A percentile compares a stretch with the other conserved stretches of the same genome.
These are phyloP conservation scores for Lichtheimia ramosa DNA, from an alignment of 371 early-diverging fungal genomes.

Conservation along the genomic window DNA sequence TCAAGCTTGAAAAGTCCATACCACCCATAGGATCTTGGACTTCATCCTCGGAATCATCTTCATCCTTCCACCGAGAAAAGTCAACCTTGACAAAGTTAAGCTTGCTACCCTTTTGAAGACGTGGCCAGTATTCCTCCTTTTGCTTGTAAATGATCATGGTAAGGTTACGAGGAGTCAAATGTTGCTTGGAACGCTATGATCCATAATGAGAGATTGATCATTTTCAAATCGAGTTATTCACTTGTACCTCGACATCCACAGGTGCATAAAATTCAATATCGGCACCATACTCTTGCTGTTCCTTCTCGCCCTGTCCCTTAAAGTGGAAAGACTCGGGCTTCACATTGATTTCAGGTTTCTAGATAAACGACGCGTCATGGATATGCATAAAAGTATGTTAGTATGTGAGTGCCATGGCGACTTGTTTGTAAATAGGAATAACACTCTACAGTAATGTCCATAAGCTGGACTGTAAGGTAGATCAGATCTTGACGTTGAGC, in stretches of 20 bases:
- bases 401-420: no score
- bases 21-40: conserved; percentile 44
- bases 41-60: conserved; percentile 85
- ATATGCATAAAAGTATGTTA: no score
- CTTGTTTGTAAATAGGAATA: neutral
- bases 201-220: neutral
- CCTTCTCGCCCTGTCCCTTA: conserved; percentile 60
- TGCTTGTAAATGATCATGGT: conserved; percentile 70
- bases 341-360: conserved; percentile 55
- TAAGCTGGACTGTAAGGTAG: conserved; percentile 83
- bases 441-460: conserved; percentile 63
- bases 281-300: conserved; percentile 72
- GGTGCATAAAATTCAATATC: conserved; percentile 74
- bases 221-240: neutral
- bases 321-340: conserved; percentile 64
- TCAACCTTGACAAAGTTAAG: conserved; percentile 87
- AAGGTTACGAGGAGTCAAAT: conserved; percentile 68
- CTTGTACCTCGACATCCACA: conserved; percentile 71
- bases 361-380: neutral
- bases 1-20: conserved; percentile 39
- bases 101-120: conserved; percentile 76
- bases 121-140: conserved; percentile 80
- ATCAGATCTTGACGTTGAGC: conserved; percentile 85
- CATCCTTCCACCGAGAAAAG: conserved; percentile 90
- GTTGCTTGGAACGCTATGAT: conserved; percentile 66